Conservation (phyloP, 2,329 filamentous ascomycete species). For the Exutisphaerella laricina region DNA sequence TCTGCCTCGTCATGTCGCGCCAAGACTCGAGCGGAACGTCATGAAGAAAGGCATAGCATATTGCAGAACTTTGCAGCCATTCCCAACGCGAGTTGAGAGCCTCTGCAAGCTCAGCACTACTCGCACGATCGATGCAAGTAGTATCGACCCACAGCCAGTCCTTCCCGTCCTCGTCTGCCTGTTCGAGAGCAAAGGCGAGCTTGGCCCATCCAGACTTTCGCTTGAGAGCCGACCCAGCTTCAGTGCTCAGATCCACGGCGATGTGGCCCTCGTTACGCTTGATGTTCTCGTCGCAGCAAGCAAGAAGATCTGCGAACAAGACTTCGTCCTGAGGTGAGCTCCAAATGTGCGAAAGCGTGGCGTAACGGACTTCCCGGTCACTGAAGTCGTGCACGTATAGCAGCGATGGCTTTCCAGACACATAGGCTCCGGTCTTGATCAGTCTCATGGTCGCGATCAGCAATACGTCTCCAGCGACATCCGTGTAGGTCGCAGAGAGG, state of each 20-base stretch:
- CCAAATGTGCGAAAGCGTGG: constrained; percentile 9
- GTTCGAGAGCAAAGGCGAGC: constrained; percentile 13
- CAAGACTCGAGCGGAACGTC: constrained; percentile 7
- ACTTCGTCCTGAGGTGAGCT: constrained; percentile 4
- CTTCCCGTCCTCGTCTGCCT: constrained; percentile 16
- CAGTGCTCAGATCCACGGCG: constrained; percentile 2
- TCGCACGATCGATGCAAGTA: constrained; percentile 8
- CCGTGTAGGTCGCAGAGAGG: not conserved
- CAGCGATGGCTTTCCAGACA: constrained; percentile 3
- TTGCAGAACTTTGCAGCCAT: constrained; percentile 5
- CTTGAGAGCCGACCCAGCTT: not conserved
- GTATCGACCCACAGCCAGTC: constrained; percentile 12
- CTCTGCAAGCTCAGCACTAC: constrained; percentile 8
- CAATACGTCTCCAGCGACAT: not conserved
- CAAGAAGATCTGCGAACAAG: constrained; percentile 6
- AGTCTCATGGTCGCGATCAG: constrained; percentile 5
- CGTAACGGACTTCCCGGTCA: constrained; percentile 5
- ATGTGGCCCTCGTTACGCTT: constrained; percentile 1
- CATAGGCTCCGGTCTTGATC: constrained; percentile 7
- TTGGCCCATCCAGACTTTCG: constrained; percentile 14
- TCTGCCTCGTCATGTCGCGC: constrained; percentile 1
- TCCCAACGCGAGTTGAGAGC: constrained; percentile 9
- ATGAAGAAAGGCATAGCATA: constrained; percentile 9
- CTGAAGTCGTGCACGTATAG: constrained; percentile 8
- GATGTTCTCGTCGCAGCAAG: constrained; percentile 3